Conservation (phyloP, 176 grass and related monocot species). For the Triticum turgidum region DNA sequence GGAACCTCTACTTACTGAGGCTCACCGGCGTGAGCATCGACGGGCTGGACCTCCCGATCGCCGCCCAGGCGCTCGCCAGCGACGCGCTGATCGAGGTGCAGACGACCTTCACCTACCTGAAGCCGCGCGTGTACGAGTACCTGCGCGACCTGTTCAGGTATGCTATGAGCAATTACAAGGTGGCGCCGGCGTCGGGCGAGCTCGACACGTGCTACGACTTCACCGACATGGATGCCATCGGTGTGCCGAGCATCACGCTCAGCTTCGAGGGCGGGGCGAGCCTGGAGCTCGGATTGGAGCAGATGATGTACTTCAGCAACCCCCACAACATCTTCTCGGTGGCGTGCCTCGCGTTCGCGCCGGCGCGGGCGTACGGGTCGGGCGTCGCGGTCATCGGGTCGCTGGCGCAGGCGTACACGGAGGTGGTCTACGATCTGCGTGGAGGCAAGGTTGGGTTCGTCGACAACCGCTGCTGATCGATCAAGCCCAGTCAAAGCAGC, state of each 20-base stretch:
- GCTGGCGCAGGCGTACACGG: background rate
- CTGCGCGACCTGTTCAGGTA: background rate
- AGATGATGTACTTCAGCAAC: constrained; percentile 18
- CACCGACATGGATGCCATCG: background rate
- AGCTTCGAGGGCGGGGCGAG: constrained; percentile 2
- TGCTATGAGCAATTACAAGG: background rate
- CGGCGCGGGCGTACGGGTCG: background rate
- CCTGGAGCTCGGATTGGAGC: background rate
- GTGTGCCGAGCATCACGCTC: background rate
- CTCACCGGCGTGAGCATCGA: background rate
- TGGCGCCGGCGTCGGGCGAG: background rate
- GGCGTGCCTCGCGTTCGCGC: constrained; percentile 27
- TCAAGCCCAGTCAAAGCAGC: too few relatives aligned
- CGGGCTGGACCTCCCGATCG: background rate
- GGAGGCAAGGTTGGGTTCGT: constrained; percentile 30
- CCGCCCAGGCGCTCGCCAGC: background rate
- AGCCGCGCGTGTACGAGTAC: background rate
- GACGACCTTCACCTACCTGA: background rate
- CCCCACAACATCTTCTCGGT: background rate
- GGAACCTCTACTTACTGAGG: background rate
- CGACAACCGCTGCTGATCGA: background rate
- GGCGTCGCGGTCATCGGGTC: background rate
- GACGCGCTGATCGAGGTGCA: background rate
- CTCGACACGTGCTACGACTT: constrained; percentile 47
- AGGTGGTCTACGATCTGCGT: constrained; percentile 34